A percentile compares a stretch with the other conserved stretches of the same genome.
phyloP scores from a whole-genome alignment of 768 basidiomycete species.

The Chalciporus pseudorubinellus region DNA sequence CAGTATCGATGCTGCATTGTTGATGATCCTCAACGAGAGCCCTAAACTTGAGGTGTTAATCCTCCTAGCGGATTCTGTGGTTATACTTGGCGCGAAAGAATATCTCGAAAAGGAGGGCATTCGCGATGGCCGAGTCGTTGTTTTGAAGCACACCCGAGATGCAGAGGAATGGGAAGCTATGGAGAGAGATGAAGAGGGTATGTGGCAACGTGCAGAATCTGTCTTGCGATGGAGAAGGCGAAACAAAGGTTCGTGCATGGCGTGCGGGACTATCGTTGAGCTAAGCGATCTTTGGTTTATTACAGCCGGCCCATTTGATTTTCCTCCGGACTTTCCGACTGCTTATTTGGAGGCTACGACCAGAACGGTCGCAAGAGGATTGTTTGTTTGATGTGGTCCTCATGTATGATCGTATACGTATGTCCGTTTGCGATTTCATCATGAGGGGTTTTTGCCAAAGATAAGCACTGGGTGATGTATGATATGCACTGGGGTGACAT shows the following conservation, averaged over 20 bases:
- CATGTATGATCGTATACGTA: neutral
- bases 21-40: conserved; percentile 3
- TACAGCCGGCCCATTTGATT: conserved; percentile 15
- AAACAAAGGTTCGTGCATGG: conserved; percentile 5
- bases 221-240: conserved; percentile 13
- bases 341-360: neutral
- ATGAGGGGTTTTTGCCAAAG: no score
- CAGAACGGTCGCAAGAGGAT: neutral
- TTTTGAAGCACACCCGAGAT: conserved; percentile 12
- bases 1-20: conserved; percentile 3
- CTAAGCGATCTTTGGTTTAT: neutral
- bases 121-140: conserved; percentile 12
- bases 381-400: neutral
- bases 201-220: conserved; percentile 14
- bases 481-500: no score
- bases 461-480: no score
- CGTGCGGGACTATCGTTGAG: neutral
- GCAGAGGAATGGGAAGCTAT: conserved; percentile 14
- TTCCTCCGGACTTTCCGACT: neutral
- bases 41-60: conserved; percentile 7
- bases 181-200: conserved; percentile 3
- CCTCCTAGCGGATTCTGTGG: conserved; percentile 8
- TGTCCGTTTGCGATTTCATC: neutral
- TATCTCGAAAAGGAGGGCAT: conserved; percentile 12
- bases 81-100: neutral